Conservation (phyloP, 805 yeast genomes). For the Brettanomyces naardenensis region DNA sequence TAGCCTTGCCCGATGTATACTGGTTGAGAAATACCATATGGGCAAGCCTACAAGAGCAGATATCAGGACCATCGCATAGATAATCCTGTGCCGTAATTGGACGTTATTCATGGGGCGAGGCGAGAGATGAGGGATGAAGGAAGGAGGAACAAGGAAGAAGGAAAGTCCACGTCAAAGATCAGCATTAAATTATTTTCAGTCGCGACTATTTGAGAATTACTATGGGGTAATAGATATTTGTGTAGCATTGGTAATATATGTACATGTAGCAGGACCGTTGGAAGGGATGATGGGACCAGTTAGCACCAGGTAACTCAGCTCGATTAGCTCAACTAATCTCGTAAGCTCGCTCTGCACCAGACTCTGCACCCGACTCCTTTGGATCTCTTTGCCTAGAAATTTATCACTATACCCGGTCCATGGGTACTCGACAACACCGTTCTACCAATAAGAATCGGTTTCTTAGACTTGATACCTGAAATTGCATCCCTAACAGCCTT, state of each 20-base stretch:
- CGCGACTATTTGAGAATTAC: no score
- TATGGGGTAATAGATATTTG: no score
- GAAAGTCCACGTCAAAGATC: no score
- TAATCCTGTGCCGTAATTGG: slow-evolving; percentile 8
- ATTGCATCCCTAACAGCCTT: slow-evolving; percentile 49
- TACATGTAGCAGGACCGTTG: no score
- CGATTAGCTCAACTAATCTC: no score
- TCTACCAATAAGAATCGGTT: slow-evolving; percentile 63
- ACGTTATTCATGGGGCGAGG: neutral
- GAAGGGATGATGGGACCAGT: no score
- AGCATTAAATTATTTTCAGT: no score
- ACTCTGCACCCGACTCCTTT: no score
- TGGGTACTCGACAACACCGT: slow-evolving; percentile 60
- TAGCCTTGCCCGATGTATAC: slow-evolving; percentile 53
- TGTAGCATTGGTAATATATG: no score
- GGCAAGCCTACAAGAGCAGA: slow-evolving; percentile 44
- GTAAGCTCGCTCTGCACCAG: no score
- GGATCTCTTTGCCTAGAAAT: no score
- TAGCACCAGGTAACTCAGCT: no score
- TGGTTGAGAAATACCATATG: slow-evolving; percentile 51
- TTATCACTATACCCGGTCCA: slow-evolving; percentile 75
- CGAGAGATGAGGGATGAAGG: neutral
- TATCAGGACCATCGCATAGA: slow-evolving; percentile 19
- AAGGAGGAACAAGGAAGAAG: neutral
- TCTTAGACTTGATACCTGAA: slow-evolving; percentile 52